phyloP scores from a whole-genome alignment of 805 yeast genomes.

The Blastobotrys robertii region DNA sequence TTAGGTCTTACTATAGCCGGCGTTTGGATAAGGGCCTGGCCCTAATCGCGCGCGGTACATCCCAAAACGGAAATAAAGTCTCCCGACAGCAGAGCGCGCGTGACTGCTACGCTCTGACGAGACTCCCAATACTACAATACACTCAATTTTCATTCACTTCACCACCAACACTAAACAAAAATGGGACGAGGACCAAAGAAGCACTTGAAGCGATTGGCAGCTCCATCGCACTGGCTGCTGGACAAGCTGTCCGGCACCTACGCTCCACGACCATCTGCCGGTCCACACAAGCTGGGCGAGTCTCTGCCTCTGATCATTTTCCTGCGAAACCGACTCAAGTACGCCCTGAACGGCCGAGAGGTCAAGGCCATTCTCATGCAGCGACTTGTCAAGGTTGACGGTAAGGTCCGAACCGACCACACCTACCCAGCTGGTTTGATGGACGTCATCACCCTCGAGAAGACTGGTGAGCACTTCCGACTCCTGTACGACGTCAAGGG shows the following conservation, averaged over 20 bases:
- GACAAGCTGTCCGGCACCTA: slow-evolving; percentile 99
- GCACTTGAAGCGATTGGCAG: slow-evolving; percentile 39
- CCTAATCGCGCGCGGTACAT: too few relatives aligned
- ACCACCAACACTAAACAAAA: slow-evolving; percentile 1
- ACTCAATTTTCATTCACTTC: neutral
- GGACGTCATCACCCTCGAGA: slow-evolving; percentile 96
- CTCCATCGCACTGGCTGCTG: slow-evolving; percentile 99
- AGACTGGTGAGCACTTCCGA: slow-evolving; percentile 99
- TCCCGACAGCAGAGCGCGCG: too few relatives aligned
- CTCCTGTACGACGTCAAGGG: slow-evolving; percentile 97
- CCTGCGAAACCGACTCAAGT: slow-evolving; percentile 97
- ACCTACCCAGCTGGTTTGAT: slow-evolving; percentile 99
- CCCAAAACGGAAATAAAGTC: too few relatives aligned
- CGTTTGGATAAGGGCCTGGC: too few relatives aligned
- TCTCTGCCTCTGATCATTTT: slow-evolving; percentile 94
- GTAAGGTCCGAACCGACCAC: slow-evolving; percentile 98
- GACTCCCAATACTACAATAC: neutral
- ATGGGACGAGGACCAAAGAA: slow-evolving; percentile 15
- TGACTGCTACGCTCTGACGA: neutral
- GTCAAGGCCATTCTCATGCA: slow-evolving; percentile 97
- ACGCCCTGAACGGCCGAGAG: slow-evolving; percentile 98
- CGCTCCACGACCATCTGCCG: slow-evolving; percentile 99
- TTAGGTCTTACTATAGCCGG: too few relatives aligned
- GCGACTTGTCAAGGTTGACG: slow-evolving; percentile 97
- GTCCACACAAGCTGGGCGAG: slow-evolving; percentile 99